phyloP scores from a whole-genome alignment of 2,329 filamentous ascomycete species.

The Phaeosphaeriaceae sp. region DNA sequence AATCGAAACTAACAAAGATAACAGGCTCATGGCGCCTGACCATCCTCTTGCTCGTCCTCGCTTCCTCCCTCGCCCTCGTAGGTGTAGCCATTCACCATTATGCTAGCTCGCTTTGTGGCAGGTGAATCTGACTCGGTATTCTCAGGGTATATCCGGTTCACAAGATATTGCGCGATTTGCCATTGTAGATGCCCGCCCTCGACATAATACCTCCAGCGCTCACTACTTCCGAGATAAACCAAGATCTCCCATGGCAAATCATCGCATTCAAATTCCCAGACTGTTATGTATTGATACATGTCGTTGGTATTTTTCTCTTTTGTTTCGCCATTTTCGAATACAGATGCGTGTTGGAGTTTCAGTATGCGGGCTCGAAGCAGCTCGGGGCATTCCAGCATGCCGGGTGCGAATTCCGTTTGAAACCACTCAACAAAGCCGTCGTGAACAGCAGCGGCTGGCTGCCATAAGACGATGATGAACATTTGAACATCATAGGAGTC shows the following conservation, averaged over 20 bases:
- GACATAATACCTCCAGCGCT: slow-evolving; percentile 19
- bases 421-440: slow-evolving; percentile 23
- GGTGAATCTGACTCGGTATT: slow-evolving; percentile 5
- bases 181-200: slow-evolving; percentile 15
- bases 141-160: slow-evolving; percentile 18
- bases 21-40: background rate
- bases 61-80: no score
- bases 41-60: background rate
- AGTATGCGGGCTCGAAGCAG: slow-evolving; percentile 19
- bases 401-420: slow-evolving; percentile 13
- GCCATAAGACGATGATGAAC: slow-evolving; percentile 20
- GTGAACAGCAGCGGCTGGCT: slow-evolving; percentile 7
- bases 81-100: slow-evolving; percentile 5
- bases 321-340: background rate
- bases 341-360: slow-evolving; percentile 17
- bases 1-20: background rate
- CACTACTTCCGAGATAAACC: slow-evolving; percentile 20
- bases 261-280: slow-evolving; percentile 22
- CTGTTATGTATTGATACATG: slow-evolving; percentile 21
- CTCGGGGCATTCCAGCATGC: slow-evolving; percentile 21
- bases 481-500: slow-evolving; percentile 17
- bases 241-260: slow-evolving; percentile 24
- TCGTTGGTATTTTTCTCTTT: slow-evolving; percentile 6
- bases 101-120: slow-evolving; percentile 4
- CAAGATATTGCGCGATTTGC: slow-evolving; percentile 19